Evolutionary conservation across 164 flowering plant species (phyloP).

Genomic region (Brasenia schreberi): DNA sequence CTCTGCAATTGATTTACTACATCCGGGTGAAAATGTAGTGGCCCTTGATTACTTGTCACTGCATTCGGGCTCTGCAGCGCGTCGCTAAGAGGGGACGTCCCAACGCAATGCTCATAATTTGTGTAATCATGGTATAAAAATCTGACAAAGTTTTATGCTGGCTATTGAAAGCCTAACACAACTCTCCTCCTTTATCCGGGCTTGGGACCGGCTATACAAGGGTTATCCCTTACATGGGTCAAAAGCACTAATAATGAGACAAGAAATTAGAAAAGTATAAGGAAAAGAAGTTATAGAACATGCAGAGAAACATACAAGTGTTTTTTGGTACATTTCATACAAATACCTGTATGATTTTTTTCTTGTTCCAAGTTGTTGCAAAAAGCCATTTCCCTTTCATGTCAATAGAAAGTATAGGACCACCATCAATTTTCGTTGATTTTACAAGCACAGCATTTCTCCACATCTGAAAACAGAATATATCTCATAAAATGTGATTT

Average conservation of each 20-base stretch:
- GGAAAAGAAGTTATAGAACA: background rate
- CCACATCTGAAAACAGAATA: slow-evolving; percentile 50
- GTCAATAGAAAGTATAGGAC: slow-evolving; percentile 44
- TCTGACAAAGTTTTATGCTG: too few species aligned
- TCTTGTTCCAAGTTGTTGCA: slow-evolving; percentile 79
- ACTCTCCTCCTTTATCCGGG: too few species aligned
- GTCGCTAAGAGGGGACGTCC: too few species aligned
- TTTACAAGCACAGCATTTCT: slow-evolving; percentile 39
- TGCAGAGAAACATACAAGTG: background rate
- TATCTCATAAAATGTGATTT: background rate
- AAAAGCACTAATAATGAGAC: background rate
- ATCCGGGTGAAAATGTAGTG: too few species aligned
- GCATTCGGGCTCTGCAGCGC: too few species aligned
- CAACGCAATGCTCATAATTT: too few species aligned
- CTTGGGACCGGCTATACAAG: background rate
- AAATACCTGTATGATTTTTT: slow-evolving; percentile 49
- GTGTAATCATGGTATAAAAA: too few species aligned
- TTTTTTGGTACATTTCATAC: background rate
- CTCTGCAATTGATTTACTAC: too few species aligned
- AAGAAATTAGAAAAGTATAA: background rate
- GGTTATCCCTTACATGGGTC: too few species aligned
- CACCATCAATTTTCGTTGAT: slow-evolving; percentile 27
- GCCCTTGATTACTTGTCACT: too few species aligned
- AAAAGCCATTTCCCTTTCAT: slow-evolving; percentile 58
- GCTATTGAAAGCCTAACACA: too few species aligned